A percentile compares a stretch with the other conserved stretches of the same genome.
phyloP scores from a whole-genome alignment of 352 stramenopile genomes.

The Globisporangium mamillatum region DNA sequence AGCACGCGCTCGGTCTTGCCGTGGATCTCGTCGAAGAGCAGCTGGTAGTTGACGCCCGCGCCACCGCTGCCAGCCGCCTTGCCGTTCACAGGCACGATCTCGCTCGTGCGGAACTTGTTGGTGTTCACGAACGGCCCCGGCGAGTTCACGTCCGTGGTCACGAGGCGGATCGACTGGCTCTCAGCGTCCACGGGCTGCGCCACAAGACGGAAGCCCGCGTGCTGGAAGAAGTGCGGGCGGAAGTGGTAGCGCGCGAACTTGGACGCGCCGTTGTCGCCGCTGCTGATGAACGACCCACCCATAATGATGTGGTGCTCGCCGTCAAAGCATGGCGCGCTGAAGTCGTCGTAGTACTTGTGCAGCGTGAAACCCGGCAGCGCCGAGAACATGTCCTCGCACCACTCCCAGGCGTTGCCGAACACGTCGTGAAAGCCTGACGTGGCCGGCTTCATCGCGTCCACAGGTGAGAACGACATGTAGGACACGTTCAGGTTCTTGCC shows the following conservation, averaged over 20 bases:
- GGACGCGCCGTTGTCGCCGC: constrained; percentile 92
- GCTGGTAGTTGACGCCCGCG: constrained; percentile 22
- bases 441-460: constrained; percentile 76
- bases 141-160: constrained; percentile 70
- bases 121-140: constrained; percentile 59
- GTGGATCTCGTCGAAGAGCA: constrained; percentile 57
- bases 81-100: constrained; percentile 33
- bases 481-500: constrained; percentile 93
- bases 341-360: constrained; percentile 95
- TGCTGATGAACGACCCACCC: constrained; percentile 94
- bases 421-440: constrained; percentile 90
- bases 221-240: constrained; percentile 96
- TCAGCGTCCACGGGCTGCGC: constrained; percentile 71
- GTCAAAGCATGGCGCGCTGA: constrained; percentile 97
- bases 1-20: constrained; percentile 57
- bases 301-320: constrained; percentile 96
- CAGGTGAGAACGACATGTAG: constrained; percentile 89
- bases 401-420: constrained; percentile 96
- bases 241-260: constrained; percentile 97
- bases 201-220: constrained; percentile 94
- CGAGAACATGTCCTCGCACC: constrained; percentile 95
- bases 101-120: constrained; percentile 60
- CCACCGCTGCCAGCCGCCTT: background rate
- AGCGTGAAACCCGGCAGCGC: constrained; percentile 91
- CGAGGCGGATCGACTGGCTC: constrained; percentile 48